Conservation (phyloP, 169 alveolate genomes). For the Eimeria maxima region DNA sequence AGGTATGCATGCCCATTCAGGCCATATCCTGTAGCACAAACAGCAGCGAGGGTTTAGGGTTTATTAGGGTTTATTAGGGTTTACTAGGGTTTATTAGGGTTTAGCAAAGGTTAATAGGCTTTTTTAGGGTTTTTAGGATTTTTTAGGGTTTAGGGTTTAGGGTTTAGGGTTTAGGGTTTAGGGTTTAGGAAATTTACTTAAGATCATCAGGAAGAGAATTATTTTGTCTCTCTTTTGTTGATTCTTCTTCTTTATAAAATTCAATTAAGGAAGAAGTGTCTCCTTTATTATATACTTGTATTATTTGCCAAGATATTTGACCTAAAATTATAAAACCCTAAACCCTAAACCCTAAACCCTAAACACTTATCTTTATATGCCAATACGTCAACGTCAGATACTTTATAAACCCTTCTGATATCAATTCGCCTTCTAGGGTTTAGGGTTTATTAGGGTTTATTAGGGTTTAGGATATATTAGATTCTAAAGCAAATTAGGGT, state of each 20-base stretch:
- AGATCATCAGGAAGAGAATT: background rate
- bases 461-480: too few species aligned
- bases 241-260: background rate
- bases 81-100: background rate
- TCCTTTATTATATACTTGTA: background rate
- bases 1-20: background rate
- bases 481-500: too few species aligned
- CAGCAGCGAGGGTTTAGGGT: background rate
- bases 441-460: too few species aligned
- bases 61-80: background rate
- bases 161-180: conserved; percentile 27
- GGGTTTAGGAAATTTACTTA: background rate
- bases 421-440: too few species aligned
- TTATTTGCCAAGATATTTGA: background rate
- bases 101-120: too few species aligned
- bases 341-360: background rate
- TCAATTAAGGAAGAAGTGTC: background rate
- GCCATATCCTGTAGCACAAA: background rate
- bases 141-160: conserved; percentile 59
- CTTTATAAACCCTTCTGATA: too few species aligned
- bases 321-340: background rate
- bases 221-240: background rate
- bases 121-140: too few species aligned
- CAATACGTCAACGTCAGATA: too few species aligned
- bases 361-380: too few species aligned